Evolutionary conservation across 1,139 yeast genomes (phyloP), one percentile per base, ranked within the genome.

Genomic region (Hansenula lynferdii): DNA sequence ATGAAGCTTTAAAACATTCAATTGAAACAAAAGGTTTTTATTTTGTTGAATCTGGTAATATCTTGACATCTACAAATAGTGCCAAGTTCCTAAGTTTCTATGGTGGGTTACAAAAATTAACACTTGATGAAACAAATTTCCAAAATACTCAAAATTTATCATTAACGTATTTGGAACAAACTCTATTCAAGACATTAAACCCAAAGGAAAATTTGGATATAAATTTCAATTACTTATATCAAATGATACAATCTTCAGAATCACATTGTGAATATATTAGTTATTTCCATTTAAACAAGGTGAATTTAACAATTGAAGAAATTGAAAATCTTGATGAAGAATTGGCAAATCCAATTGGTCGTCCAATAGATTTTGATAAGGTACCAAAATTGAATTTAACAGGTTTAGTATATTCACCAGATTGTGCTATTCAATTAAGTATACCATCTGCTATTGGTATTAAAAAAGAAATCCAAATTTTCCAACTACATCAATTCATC

Each of bases 371-470:
- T 35, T 48, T 62, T 16, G 70, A 75, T 7, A 43, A 56, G 0
- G 57, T 81, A 2, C 97, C 96, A 0, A 56, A 61, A 2, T 51
- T 90, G 15, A 64, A 63, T 26, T 54, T 87, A 11, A 59, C 71
- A 8, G 85, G 83, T 6, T 47, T 85, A 19, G 45, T 86, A 16
- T 89, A 85, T 53, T 86, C 96, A 0, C 97, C 97, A 0, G 96
- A 90, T 56, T 90, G 97, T 64, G 95, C 90, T 0, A 56, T 82
- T 4, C 58, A 72, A 0, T 47, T 85, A 10, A 58, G 65, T 3
- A 50, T 75, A 12, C 64, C 64, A 20, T 52, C 57, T 5, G 64
- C 75, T n/a, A 49, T 47, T n/a, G 96, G 96, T 0, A 64, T 72
- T 16, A 73, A 77, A 43, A 60, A 65, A 39, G 86, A 78, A 49